Base-by-base conservation (phyloP, 2,329 filamentous ascomycete genomes). In the Penicillium sp. region DNA sequence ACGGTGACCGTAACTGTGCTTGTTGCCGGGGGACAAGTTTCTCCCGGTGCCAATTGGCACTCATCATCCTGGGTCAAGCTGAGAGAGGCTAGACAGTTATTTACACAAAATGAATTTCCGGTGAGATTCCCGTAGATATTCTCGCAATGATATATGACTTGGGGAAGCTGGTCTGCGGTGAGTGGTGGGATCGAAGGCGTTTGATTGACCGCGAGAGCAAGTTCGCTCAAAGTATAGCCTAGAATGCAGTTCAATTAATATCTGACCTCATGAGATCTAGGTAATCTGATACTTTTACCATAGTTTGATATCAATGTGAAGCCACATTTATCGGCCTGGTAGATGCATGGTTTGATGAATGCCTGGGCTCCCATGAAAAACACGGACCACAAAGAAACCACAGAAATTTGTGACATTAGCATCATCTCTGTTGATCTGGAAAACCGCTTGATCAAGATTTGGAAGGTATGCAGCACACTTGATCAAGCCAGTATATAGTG, bases 241-340 rank as follows among this genome's bases (percentile, higher is more conserved):
- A 44, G 6, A 1, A 33, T 37, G n/a, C 25, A 26, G 35, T 26
- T 9, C n/a, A n/a, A 10, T 46, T 27, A 42, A 21, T 46, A 21
- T 31, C 39, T 39, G 13, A 23, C 14, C 7, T 39, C 9, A 26
- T 39, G 4, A 14, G 4, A 13, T 8, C 16, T 23, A 7, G 4
- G 19, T 19, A 19, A 8, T 33, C 26, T 47, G 16, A 8, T 49
- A n/a, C 16, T 16, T 51, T n/a, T 58, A 60, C 60, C 60, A 42
- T 60, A 60, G 11, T 45, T 35, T 27, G 53, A 51, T 13, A 57
- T 59, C 42, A 62, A 53, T 14, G 60, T 60, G 25, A 35, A 53
- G 50, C 60, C 60, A 37, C 60, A 62, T 54, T 62, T 62, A 16
- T 62, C 57, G n/a, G 57, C 21, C 44, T 60, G 58, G 19, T 62